Evolutionary conservation across 805 yeast genomes (phyloP).

Genomic region (Teunomyces cretensis): DNA sequence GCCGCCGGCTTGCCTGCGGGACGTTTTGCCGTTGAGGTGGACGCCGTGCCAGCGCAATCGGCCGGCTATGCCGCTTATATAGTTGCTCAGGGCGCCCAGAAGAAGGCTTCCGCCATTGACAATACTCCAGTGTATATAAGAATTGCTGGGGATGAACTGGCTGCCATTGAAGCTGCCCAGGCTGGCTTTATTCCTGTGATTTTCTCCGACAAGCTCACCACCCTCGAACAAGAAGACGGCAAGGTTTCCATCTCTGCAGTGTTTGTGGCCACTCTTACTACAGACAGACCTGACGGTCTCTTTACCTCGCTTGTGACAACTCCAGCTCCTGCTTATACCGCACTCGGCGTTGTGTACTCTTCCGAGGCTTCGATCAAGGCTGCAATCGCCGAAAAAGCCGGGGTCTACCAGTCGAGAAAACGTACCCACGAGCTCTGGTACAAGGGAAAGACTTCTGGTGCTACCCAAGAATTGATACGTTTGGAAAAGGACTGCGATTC

Average conservation of each 20-base stretch:
- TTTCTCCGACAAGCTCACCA: constrained; percentile 25
- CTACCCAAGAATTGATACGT: constrained; percentile 72
- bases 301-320: constrained; percentile 81
- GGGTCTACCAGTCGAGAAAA: constrained; percentile 92
- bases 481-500: constrained; percentile 87
- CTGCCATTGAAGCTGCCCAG: constrained; percentile 27
- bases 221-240: constrained; percentile 19
- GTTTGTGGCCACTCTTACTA: constrained; percentile 53
- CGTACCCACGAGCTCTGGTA: constrained; percentile 83
- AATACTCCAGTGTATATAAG: constrained; percentile 29
- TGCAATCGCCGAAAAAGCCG: constrained; percentile 77
- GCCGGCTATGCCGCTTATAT: neutral
- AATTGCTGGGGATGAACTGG: constrained; percentile 17
- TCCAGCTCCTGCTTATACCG: constrained; percentile 51
- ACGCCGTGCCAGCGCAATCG: neutral
- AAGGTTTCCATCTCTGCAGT: constrained; percentile 42
- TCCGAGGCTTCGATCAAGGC: constrained; percentile 77
- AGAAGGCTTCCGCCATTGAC: constrained; percentile 21
- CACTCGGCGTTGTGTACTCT: constrained; percentile 88
- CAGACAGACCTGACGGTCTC: constrained; percentile 86
- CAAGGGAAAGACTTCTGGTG: constrained; percentile 96
- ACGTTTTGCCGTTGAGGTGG: constrained; percentile 39
- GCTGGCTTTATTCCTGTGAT: constrained; percentile 38
- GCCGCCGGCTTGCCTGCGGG: constrained; percentile 52
- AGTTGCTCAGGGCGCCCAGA: constrained; percentile 14